Evolutionary conservation across 139 green algal species (phyloP), one percentile per base, ranked within the genome.

Genomic region (Closterium sp.): DNA sequence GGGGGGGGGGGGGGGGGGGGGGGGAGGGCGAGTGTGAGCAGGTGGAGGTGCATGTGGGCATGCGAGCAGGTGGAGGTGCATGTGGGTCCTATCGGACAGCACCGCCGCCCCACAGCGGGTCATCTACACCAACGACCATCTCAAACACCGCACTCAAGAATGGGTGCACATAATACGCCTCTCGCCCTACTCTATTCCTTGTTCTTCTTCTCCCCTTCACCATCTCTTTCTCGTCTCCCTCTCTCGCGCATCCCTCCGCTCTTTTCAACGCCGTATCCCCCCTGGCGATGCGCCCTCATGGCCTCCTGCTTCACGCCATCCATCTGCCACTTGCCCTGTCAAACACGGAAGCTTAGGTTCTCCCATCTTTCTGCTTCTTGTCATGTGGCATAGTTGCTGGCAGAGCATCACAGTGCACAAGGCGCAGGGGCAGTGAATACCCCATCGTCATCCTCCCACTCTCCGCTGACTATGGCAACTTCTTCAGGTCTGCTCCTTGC

Each of bases 391-490:
- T 79, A 13, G 62, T 2, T 79, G 62, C 13, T 24, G 27, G 29
- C 98, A 96, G 95, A 97, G 97, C 3, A 96, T 96, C 27, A 98
- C 97, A 0, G 95, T 98, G 86, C 97, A 98, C 95, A 98, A 98
- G 95, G 96, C 97, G 28, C 97, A 98, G 93, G n/a, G 97, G 97
- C 29, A 95, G 96, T n/a, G 97, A 98, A 93, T 97, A 96, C 88
- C 91, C 91, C 11, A 94, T 95, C 1, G 97, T 98, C 45, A 91
- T 98, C 22, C 90, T 98, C 89, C 92, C 93, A 1, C 94, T 98
- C 45, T 91, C 94, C 24, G 29, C 96, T 45, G 86, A 91, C 10
- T 94, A 95, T 85, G 30, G 86, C 31, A 30, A 19, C 10, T 91
- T 98, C 73, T 93, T 95, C 70, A 94, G 91, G 91, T 94, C 22